Conservation (phyloP, 2,329 filamentous ascomycete species). For the Orbilia oligospora region DNA sequence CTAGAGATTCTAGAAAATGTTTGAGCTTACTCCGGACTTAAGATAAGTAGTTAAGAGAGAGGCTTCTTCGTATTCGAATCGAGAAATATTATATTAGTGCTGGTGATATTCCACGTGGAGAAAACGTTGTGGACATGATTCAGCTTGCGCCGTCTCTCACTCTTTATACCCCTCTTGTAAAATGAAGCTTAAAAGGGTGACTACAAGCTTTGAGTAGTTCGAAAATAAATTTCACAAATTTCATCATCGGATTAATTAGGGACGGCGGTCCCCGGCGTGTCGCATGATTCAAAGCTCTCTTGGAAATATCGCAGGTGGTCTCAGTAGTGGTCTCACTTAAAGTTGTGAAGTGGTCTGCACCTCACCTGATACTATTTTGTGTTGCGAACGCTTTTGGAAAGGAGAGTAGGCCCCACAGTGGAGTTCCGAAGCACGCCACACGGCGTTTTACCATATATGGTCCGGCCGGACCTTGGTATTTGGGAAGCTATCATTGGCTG, state of each 20-base stretch:
- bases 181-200: conserved; percentile 24
- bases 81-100: conserved; percentile 22
- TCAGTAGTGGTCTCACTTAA: conserved; percentile 23
- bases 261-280: conserved; percentile 49
- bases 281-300: conserved; percentile 39
- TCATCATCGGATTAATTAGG: conserved; percentile 52
- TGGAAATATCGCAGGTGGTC: conserved; percentile 32
- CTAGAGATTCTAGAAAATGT: conserved; percentile 30
- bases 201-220: conserved; percentile 20
- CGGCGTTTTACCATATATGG: conserved; percentile 15
- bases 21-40: conserved; percentile 25
- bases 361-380: conserved; percentile 58
- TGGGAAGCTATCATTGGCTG: conserved; percentile 35
- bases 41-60: conserved; percentile 26
- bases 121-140: conserved; percentile 36
- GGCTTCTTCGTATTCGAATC: conserved; percentile 30
- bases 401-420: conserved; percentile 14
- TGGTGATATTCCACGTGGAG: conserved; percentile 34
- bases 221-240: conserved; percentile 32
- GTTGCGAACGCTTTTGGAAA: conserved; percentile 33
- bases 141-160: conserved; percentile 16
- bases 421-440: conserved; percentile 60
- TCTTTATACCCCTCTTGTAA: conserved; percentile 35
- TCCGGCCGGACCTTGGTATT: conserved; percentile 28
- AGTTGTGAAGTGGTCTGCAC: conserved; percentile 55